phyloP scores from a whole-genome alignment of 495 filamentous ascomycete species.

The Penicillium alfredii region DNA sequence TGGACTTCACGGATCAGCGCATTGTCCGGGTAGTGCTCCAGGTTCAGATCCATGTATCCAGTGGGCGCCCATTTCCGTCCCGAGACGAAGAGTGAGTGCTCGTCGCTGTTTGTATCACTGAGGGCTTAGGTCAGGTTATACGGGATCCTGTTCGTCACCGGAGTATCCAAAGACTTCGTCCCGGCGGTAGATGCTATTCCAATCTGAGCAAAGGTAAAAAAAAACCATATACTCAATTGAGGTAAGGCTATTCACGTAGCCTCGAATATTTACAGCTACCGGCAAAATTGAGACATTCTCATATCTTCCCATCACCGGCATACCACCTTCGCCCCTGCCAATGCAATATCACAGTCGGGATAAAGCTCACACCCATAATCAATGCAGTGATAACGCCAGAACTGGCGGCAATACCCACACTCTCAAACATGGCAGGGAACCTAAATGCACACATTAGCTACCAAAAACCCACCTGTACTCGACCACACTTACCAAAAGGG shows the following conservation, averaged over 20 bases:
- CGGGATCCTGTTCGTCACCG: conserved; percentile 19
- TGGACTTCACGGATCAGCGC: conserved; percentile 13
- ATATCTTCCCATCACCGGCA: not conserved
- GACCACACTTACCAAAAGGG: conserved; percentile 46
- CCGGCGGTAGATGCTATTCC: conserved; percentile 38
- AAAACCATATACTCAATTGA: too few relatives aligned
- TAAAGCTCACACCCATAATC: conserved; percentile 39
- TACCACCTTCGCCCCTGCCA: conserved; percentile 25
- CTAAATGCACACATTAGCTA: conserved; percentile 13
- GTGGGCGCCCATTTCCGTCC: conserved; percentile 10
- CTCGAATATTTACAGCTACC: too few relatives aligned
- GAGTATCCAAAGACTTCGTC: conserved; percentile 31
- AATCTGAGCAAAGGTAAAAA: too few relatives aligned
- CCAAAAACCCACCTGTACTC: not conserved
- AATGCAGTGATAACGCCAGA: conserved; percentile 37
- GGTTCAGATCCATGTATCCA: conserved; percentile 16
- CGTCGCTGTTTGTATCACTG: conserved; percentile 11
- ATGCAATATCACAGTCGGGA: conserved; percentile 38
- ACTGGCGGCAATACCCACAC: conserved; percentile 40
- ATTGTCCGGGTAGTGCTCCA: conserved; percentile 15
- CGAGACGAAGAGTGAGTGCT: conserved; percentile 16
- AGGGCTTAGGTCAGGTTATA: conserved; percentile 32
- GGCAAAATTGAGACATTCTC: too few relatives aligned
- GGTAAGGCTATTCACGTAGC: too few relatives aligned
- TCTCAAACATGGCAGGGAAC: conserved; percentile 47